phyloP scores from a whole-genome alignment of 2,329 filamentous ascomycete genomes.

The Macrophomina phaseolina region DNA sequence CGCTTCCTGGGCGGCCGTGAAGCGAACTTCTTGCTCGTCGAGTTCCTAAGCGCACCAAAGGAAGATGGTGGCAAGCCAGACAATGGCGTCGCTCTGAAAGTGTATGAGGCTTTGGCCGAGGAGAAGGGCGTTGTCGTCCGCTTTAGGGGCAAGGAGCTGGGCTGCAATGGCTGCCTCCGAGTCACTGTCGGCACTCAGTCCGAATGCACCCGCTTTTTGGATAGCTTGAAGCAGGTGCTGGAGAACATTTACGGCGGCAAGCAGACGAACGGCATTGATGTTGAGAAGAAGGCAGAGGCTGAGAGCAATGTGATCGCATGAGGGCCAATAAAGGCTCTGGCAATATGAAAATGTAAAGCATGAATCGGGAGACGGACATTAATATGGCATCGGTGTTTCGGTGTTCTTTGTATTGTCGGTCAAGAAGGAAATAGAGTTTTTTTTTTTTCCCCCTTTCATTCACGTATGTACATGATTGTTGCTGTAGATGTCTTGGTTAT shows the following conservation, averaged over 20 bases:
- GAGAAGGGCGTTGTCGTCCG: constrained; percentile 87
- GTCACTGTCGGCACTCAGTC: constrained; percentile 91
- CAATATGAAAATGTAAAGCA: background rate
- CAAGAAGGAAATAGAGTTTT: background rate
- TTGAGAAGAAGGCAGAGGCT: constrained; percentile 54
- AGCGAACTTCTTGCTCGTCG: constrained; percentile 89
- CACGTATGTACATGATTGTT: background rate
- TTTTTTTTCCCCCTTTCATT: background rate
- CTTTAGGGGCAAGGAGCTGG: constrained; percentile 90
- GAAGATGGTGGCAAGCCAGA: constrained; percentile 70
- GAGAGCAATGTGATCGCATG: constrained; percentile 58
- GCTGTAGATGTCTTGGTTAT: background rate
- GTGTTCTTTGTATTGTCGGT: background rate
- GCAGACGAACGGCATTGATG: constrained; percentile 38
- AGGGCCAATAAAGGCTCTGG: background rate
- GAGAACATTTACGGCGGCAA: constrained; percentile 53
- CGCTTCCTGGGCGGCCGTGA: constrained; percentile 78
- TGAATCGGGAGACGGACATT: background rate
- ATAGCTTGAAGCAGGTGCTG: constrained; percentile 65
- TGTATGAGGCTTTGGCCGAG: constrained; percentile 83
- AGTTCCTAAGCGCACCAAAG: constrained; percentile 73
- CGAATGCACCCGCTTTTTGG: constrained; percentile 81
- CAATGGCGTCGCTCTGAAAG: constrained; percentile 76
- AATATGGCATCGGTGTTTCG: constrained; percentile 3
- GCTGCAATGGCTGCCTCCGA: constrained; percentile 85